Evolutionary conservation across 1,284 basidiomycete species (phyloP).

Genomic region (Cryptococcus sp.): DNA sequence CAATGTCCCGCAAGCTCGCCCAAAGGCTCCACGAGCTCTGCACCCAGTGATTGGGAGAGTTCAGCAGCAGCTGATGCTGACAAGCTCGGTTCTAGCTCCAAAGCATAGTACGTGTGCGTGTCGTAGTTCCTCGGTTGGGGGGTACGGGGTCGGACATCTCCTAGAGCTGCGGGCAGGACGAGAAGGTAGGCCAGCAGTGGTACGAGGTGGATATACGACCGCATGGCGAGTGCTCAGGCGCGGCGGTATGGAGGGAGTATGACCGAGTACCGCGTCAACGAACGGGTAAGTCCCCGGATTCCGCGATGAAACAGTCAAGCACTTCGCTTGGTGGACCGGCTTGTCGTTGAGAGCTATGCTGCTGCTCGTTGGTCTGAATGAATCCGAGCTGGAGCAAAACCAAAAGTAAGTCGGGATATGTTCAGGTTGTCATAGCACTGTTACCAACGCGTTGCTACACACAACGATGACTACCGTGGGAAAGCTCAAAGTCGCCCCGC

Average conservation of each 20-base stretch:
- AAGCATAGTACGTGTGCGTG: constrained; percentile 72
- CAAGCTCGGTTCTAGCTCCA: constrained; percentile 57
- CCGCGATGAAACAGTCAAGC: too few species aligned
- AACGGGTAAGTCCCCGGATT: too few species aligned
- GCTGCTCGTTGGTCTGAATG: too few species aligned
- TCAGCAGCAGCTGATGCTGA: constrained; percentile 55
- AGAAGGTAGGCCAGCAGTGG: constrained; percentile 25
- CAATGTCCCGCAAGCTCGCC: constrained; percentile 83
- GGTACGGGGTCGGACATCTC: constrained; percentile 12
- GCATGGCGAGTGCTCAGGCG: constrained; percentile 11
- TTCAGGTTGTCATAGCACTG: too few species aligned
- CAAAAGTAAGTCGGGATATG: too few species aligned
- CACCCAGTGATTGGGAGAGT: constrained; percentile 66
- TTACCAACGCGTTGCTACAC: too few species aligned
- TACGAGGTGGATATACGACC: constrained; percentile 10
- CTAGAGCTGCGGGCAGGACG: constrained; percentile 6
- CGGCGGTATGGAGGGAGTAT: background rate
- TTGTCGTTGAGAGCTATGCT: too few species aligned
- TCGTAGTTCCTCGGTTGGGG: constrained; percentile 58
- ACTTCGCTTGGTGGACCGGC: too few species aligned
- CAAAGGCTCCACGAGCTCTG: constrained; percentile 82
- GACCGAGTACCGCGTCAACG: too few species aligned
- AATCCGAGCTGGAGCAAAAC: too few species aligned
- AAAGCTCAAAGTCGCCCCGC: too few species aligned
- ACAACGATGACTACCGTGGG: too few species aligned